Base-by-base conservation (phyloP, 345 rosid species). In the Carallia pectinifolia region DNA sequence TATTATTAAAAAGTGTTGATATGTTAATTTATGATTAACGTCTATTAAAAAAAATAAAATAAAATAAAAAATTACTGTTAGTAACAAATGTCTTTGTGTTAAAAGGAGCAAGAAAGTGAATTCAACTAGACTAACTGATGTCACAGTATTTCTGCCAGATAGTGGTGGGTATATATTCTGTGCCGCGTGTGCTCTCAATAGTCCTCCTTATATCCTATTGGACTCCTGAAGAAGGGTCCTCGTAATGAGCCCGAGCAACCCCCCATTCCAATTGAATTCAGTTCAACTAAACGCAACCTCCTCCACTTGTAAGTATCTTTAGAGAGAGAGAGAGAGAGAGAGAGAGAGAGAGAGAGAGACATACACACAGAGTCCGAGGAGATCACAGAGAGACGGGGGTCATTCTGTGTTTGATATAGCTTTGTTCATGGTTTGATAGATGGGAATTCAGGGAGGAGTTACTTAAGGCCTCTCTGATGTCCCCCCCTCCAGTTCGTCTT, bases 121-220 rank as follows among this genome's bases (percentile, higher is more conserved):
- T 71, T 31, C 16, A 0, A 13, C 67, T 2, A 53, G 4, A 6
- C 0, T 10, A 60, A 47, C 39, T 33, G 69, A 44, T 58, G 17
- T 27, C 19, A 53, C 66, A 50, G 71, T 65, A 64, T 77, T 53
- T 73, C 38, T 50, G 78, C 70, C 44, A 52, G 85, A 82, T 76
- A 71, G 87, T 68, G 85, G 74, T 86, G 87, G 88, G 50, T 69
- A 84, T 85, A 85, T 86, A 85, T 86, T 85, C 93, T 67, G 55
- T 63, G 4, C 29, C 53, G 63, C 53, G 29, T 36, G 50, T 50
- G 18, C 34, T 73, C 48, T 65, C 64, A 80, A 53, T 69, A 72
- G 39, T 74, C 19, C 12, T 16, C 16, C 17, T 44, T 69, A 65
- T 70, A 65, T 65, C 62, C 44, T 17, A 53, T 65, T 60, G 67